Base-by-base conservation (phyloP, 78 protist species). In the slime mould (Dictyostelium discoideum) region DNA sequence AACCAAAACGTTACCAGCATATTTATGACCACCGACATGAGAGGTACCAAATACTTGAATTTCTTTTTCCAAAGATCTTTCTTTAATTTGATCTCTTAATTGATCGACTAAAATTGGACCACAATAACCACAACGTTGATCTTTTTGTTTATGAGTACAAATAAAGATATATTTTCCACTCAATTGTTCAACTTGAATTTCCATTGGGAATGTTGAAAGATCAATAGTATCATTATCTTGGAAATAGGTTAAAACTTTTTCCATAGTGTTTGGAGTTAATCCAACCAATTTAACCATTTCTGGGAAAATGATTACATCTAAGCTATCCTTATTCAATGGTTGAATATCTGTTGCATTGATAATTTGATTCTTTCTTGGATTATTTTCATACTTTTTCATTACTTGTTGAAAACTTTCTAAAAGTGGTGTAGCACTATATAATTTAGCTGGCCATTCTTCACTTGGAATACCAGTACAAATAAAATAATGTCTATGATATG, bases 11-110 rank as follows among this genome's bases (percentile, higher is more conserved):
- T 95, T 95, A 14, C 95, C 97, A 14, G 97, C 97, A 40, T 48
- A 95, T 48, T 83, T 90, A 39, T 95, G 97, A 26, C 97, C 97
- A 86, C 97, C 97, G 29, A 89, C 93, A 44, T 89, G 94, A 39
- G 92, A 84, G 29, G 86, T 74, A 18, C 90, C 76, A 81, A 44
- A 86, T 5, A 95, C 94, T 60, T 87, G 48, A 60, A 95, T 87
- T 4, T 89, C 93, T 16, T 76, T 60, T 22, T 44, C 48, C 22
- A 95, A 81, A 57, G 18, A 37, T 32, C 77, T 46, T 10, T n/a
- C 8, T 14, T 72, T 60, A 50, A 95, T 95, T 87, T 95, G 85
- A n/a, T 78, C 80, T 48, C 50, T 54, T 74, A 95, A 79, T 42
- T 83, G 86, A 69, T 95, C 90, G 0, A 89, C 86, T 32, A 95